These are phyloP conservation scores for Notholithocarpus densiflorus DNA, from an alignment of 306 rosid genomes.

Conservation along the genomic window DNA sequence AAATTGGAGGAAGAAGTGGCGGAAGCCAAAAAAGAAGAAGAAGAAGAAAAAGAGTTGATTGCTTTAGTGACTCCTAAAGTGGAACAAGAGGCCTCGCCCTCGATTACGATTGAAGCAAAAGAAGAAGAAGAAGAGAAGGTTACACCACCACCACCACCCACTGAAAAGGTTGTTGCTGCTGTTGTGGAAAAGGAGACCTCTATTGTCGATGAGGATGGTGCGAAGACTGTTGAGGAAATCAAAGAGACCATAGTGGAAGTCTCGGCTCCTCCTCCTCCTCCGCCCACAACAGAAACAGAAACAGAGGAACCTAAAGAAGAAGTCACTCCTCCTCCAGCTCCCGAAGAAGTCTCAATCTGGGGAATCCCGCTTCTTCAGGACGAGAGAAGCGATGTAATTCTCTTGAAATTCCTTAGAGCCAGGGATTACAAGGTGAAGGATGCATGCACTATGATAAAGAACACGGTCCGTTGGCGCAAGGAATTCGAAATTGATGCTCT, in stretches of 20 bases:
- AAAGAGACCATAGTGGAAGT: conserved; percentile 50
- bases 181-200: conserved; percentile 33
- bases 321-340: conserved; percentile 13
- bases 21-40: no score
- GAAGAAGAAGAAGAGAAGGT: no score
- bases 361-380: conserved; percentile 75
- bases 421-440: conserved; percentile 87
- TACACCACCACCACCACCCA: no score
- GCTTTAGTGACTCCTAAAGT: no score
- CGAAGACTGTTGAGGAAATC: conserved; percentile 72
- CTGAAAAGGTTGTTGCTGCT: neutral
- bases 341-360: conserved; percentile 54
- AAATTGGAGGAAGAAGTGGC: neutral
- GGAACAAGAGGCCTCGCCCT: neutral
- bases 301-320: conserved; percentile 18
- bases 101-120: no score
- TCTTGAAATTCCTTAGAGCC: conserved; percentile 76
- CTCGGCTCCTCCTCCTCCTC: conserved; percentile 17
- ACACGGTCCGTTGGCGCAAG: conserved; percentile 72
- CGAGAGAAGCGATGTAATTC: conserved; percentile 72
- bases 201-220: conserved; percentile 49
- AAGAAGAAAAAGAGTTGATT: no score
- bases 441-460: conserved; percentile 76
- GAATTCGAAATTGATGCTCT: conserved; percentile 62
- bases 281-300: conserved; percentile 1